Evolutionary conservation across 176 grass and related monocot species (phyloP).

Genomic region (Oryza nivara): DNA sequence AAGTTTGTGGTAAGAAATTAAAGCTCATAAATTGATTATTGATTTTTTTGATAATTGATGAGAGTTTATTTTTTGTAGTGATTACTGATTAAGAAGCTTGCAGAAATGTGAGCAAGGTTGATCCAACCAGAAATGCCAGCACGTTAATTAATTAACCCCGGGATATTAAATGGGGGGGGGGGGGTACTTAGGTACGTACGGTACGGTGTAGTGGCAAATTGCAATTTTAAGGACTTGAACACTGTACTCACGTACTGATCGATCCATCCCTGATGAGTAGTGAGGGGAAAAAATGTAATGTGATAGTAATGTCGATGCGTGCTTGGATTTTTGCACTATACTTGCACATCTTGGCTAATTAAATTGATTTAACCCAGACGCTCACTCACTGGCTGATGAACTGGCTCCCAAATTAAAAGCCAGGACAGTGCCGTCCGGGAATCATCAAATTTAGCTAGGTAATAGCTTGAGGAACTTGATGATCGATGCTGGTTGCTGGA

Average conservation of each 20-base stretch:
- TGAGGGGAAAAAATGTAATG: background rate
- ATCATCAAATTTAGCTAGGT: background rate
- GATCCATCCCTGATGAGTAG: background rate
- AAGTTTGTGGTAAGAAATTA: background rate
- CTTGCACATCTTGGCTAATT: background rate
- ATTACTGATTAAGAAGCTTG: background rate
- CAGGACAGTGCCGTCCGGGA: background rate
- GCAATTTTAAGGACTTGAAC: background rate
- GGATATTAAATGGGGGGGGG: background rate
- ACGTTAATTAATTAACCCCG: constrained; percentile 17
- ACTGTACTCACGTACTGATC: background rate
- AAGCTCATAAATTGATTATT: background rate
- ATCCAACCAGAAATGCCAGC: constrained; percentile 32
- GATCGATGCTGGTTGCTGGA: background rate
- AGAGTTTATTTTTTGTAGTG: background rate
- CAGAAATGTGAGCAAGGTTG: background rate
- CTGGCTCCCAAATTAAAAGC: background rate
- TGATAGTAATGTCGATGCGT: background rate
- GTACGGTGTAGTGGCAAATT: background rate
- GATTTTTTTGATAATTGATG: background rate
- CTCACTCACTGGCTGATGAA: background rate
- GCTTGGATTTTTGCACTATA: background rate
- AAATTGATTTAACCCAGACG: background rate
- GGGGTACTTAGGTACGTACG: background rate
- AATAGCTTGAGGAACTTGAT: background rate